Evolutionary conservation across 495 filamentous ascomycete genomes (phyloP), one percentile per base, ranked within the genome.

Genomic region (Clohesyomyces aquaticus): DNA sequence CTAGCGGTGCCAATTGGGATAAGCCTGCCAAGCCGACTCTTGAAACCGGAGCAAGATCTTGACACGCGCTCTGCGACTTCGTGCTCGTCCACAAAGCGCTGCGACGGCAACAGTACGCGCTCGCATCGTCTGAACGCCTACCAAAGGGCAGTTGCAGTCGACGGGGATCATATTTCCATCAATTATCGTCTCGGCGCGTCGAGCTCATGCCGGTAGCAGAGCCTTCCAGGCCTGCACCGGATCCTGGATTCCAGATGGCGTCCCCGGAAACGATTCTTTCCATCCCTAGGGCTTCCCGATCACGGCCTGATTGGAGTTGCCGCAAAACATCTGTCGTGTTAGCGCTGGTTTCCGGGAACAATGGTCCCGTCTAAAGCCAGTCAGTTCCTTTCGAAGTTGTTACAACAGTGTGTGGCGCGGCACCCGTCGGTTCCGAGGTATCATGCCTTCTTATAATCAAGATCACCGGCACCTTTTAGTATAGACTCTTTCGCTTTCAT

Each of bases 31-130:
- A 38, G 32, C 14, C 32, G 32, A 38, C 6, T 38, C 32, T 14
- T 38, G 32, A 38, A 38, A 38, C 32, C 32, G 32, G 32, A 38
- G 32, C 32, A 38, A 38, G 32, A 6, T 38, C 21, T 8, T 59
- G 62, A 59, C 25, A 65, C 62, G 26, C 28, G 18, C 55, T 59
- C 55, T 65, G 62, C 48, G 1, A 54, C 62, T 26, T 38, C 42
- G 22, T 23, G 1, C 2, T 14, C 26, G 4, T n/a, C 25, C 22
- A 23, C 55, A 38, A 38, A 38, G 6, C 32, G 14, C 32, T 38
- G n/a, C 32, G 14, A 38, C 14, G 62, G 62, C 62, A 65, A 65
- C 62, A 58, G 41, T 65, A 54, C 46, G 46, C 62, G 55, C 53
- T 26, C 11, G 19, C 54, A 19, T 49, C 21, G 45, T 29, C 45